phyloP scores from a whole-genome alignment of 1,139 yeast species.

The Yamadazyma trypodendri region DNA sequence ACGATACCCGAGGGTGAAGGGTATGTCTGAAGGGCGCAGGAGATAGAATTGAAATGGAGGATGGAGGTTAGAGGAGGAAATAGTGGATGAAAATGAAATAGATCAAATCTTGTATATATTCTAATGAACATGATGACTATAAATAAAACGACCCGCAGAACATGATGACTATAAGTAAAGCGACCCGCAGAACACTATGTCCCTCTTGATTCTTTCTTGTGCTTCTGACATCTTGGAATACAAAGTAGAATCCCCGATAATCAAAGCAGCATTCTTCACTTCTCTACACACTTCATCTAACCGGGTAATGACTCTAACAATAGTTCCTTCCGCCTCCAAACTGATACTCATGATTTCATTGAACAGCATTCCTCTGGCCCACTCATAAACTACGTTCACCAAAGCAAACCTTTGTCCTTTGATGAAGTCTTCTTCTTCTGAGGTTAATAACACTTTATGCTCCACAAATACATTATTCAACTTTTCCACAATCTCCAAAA shows the following conservation, averaged over 20 bases:
- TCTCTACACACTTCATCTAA: slow-evolving; percentile 94
- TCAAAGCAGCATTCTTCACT: slow-evolving; percentile 89
- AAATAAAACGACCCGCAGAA: slow-evolving; percentile 94
- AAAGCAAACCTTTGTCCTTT: slow-evolving; percentile 86
- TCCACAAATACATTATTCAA: slow-evolving; percentile 62
- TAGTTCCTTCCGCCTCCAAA: slow-evolving; percentile 93
- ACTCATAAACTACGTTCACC: slow-evolving; percentile 92
- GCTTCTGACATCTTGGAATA: slow-evolving; percentile 90
- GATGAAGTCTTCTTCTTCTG: slow-evolving; percentile 82
- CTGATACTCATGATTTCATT: slow-evolving; percentile 87
- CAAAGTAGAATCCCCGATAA: slow-evolving; percentile 87
- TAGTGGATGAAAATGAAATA: no score
- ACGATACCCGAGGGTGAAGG: slow-evolving; percentile 8
- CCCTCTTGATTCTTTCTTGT: slow-evolving; percentile 92
- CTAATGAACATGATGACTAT: slow-evolving; percentile 24
- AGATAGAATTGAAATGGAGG: no score
- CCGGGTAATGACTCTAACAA: slow-evolving; percentile 94
- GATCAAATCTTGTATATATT: slow-evolving; percentile 9
- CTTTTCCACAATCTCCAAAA: slow-evolving; percentile 66
- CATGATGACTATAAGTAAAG: slow-evolving; percentile 79
- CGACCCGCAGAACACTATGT: slow-evolving; percentile 96
- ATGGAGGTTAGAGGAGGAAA: no score
- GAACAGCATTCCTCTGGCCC: slow-evolving; percentile 96
- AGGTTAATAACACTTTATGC: slow-evolving; percentile 72
- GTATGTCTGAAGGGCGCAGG: no score